Evolutionary conservation across 495 filamentous ascomycete species (phyloP), one percentile per base, ranked within the genome.

Genomic region (Stereocaulon alpinum): DNA sequence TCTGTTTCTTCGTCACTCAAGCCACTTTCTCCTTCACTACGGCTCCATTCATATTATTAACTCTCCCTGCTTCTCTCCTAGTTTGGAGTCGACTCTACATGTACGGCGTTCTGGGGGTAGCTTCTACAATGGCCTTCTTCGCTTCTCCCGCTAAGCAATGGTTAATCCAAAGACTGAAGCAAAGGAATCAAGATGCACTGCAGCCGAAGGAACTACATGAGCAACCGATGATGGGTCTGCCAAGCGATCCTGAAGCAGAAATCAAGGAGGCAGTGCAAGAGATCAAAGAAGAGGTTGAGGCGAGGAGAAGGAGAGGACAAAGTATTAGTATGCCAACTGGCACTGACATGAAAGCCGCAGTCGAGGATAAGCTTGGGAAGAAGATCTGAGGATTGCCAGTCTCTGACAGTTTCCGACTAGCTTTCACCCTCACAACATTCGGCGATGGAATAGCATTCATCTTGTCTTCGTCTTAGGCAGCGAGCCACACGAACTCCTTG

Each of bases 71-170:
- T 50, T 88, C 85, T 2, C 68, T 94, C 40, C 69, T 72, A 5
- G 83, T 89, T 59, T 98, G 93, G 93, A 67, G 78, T 0, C 81
- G 86, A 34, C 85, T 94, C n/a, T 91, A 95, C 71, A 96, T 88
- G 76, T 97, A 95, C 73, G 82, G 82, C 41, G 73, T 91, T 63
- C 61, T 92, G 51, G 82, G 82, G 49, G 86, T 82, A n/a, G 69
- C 73, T 37, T 67, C 71, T 3, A 80, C 82, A 30, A 77, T 90
- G 57, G 82, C 72, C 6, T 87, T 94, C 74, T 95, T 97, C 67
- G 78, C 82, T 37, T 89, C 87, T 2, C 89, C 91, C 0, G 87
- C 80, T 2, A 91, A 87, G 65, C 68, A 66, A 11, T 77, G 74
- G 59, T 74, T 96, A 0, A 67, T 74, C 37, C 75, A 76, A 59